phyloP scores from a whole-genome alignment of 495 filamentous ascomycete genomes.

The Staphylotrichum tortipilum region DNA sequence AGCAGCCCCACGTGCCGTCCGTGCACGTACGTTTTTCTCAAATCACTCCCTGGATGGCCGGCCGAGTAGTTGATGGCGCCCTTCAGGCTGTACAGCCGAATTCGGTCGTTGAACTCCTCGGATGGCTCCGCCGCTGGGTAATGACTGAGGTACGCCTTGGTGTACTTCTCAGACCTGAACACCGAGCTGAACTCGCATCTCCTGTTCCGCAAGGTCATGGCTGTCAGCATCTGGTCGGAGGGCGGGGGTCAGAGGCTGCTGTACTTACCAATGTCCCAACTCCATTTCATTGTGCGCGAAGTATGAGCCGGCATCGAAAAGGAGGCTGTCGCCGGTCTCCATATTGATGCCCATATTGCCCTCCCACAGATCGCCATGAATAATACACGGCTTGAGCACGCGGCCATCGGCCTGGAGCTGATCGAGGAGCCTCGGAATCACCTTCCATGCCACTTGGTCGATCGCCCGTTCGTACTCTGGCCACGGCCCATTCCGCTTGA shows the following conservation, averaged over 20 bases:
- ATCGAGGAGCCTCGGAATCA: slow-evolving; percentile 28
- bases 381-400: slow-evolving; percentile 24
- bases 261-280: slow-evolving; percentile 24
- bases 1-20: background rate
- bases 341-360: slow-evolving; percentile 20
- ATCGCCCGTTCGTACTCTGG: slow-evolving; percentile 13
- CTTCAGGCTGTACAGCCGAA: slow-evolving; percentile 2
- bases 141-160: background rate
- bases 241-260: no score
- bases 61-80: slow-evolving; percentile 4
- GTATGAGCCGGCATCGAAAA: slow-evolving; percentile 35
- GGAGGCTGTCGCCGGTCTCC: slow-evolving; percentile 20
- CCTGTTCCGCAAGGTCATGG: no score
- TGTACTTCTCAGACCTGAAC: background rate
- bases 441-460: slow-evolving; percentile 5
- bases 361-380: slow-evolving; percentile 35
- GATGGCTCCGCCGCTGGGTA: slow-evolving; percentile 3
- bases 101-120: slow-evolving; percentile 4
- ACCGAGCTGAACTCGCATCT: background rate
- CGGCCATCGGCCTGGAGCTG: slow-evolving; percentile 22
- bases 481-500: slow-evolving; percentile 12
- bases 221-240: no score
- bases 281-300: slow-evolving; percentile 42
- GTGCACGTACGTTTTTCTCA: slow-evolving; percentile 1
- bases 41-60: background rate